These are phyloP conservation scores for Hemileccinum impolitum DNA, from an alignment of 768 basidiomycete species.

Conservation along the genomic window DNA sequence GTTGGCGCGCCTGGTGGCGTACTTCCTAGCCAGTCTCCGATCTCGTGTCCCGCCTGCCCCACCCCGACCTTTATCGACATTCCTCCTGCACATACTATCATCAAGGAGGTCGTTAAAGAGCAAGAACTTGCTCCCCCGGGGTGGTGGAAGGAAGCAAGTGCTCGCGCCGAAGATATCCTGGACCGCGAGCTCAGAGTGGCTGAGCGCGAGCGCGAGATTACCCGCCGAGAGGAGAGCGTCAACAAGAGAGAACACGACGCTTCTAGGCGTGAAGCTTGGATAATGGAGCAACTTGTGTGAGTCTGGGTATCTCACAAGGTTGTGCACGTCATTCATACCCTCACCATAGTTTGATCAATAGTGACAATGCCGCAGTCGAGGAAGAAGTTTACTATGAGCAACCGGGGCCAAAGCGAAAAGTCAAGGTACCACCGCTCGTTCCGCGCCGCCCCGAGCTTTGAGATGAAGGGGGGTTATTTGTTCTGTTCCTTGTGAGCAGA, in stretches of 20 bases:
- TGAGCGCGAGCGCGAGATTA: slow-evolving; percentile 82
- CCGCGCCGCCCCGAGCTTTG: slow-evolving; percentile 90
- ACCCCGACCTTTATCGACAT: slow-evolving; percentile 54
- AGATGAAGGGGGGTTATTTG: slow-evolving; percentile 79
- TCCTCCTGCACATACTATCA: slow-evolving; percentile 69
- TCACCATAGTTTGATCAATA: slow-evolving; percentile 59
- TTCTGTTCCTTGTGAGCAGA: slow-evolving; percentile 35
- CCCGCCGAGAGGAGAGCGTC: slow-evolving; percentile 79
- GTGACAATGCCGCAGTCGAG: slow-evolving; percentile 64
- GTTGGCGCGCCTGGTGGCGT: slow-evolving; percentile 83
- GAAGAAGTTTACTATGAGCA: slow-evolving; percentile 83
- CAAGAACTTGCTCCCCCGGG: slow-evolving; percentile 74
- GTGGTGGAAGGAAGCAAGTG: slow-evolving; percentile 67
- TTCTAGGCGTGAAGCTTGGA: slow-evolving; percentile 83
- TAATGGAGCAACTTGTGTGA: slow-evolving; percentile 91
- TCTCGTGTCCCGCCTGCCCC: slow-evolving; percentile 56
- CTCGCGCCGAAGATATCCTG: slow-evolving; percentile 76
- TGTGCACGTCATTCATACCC: slow-evolving; percentile 3
- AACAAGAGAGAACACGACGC: slow-evolving; percentile 87
- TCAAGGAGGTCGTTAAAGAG: slow-evolving; percentile 85
- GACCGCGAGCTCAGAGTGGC: slow-evolving; percentile 84
- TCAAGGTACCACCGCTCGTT: slow-evolving; percentile 85
- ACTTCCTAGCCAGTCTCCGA: slow-evolving; percentile 50
- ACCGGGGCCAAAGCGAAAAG: slow-evolving; percentile 63
- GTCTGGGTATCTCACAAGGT: slow-evolving; percentile 20